Evolutionary conservation across 352 stramenopile genomes (phyloP).

Genomic region (Aphanomyces astaci): DNA sequence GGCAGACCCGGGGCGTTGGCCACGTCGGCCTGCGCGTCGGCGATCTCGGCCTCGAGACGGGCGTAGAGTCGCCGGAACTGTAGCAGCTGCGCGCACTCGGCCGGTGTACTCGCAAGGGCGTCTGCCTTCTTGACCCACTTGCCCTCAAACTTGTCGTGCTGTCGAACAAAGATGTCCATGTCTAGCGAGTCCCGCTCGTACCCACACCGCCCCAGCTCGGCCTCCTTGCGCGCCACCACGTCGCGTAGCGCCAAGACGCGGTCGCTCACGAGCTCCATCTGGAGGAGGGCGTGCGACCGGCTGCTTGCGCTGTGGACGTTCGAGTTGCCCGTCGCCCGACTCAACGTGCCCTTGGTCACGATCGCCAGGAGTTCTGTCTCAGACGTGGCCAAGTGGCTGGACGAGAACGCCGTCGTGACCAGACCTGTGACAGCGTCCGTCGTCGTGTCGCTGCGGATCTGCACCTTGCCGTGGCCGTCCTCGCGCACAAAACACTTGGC

Average conservation of each 20-base stretch:
- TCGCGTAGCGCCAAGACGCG: conserved; percentile 35
- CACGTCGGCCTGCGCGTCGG: conserved; percentile 22
- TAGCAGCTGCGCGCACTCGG: conserved; percentile 18
- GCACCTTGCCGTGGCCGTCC: conserved; percentile 34
- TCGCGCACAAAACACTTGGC: conserved; percentile 39
- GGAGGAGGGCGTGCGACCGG: no score
- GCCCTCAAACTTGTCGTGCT: conserved; percentile 22
- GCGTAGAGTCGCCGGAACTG: conserved; percentile 24
- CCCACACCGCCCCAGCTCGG: conserved; percentile 35
- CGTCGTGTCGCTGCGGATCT: conserved; percentile 44
- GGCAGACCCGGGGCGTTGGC: conserved; percentile 16
- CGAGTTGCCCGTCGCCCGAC: no score
- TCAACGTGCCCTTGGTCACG: conserved; percentile 24
- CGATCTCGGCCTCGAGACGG: conserved; percentile 25
- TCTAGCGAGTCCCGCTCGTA: conserved; percentile 47
- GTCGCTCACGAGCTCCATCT: no score
- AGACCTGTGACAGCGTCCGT: conserved; percentile 37
- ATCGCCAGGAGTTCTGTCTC: conserved; percentile 26
- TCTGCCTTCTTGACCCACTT: conserved; percentile 31
- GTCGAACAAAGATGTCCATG: conserved; percentile 30
- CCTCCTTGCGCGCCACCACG: conserved; percentile 30
- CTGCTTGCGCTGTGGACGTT: no score
- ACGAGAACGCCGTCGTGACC: conserved; percentile 35
- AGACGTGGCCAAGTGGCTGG: conserved; percentile 27
- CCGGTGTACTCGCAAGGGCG: conserved; percentile 2